Conservation (phyloP, 1,284 basidiomycete genomes). For the Moesziomyces globuligerus region DNA sequence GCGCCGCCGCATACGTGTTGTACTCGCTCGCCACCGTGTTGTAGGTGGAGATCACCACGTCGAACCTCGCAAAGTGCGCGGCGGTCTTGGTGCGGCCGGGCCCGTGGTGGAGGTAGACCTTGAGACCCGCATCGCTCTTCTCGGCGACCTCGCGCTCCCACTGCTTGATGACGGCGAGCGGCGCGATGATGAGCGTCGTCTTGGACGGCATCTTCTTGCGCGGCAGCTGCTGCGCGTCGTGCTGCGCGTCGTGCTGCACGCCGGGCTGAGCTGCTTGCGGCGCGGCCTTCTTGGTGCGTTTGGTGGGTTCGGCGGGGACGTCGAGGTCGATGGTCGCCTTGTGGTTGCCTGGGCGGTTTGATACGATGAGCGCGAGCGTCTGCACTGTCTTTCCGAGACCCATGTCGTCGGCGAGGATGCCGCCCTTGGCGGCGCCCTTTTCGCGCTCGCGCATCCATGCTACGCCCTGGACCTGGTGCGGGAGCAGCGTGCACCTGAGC, state of each 20-base stretch:
- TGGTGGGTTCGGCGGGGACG: conserved; percentile 5
- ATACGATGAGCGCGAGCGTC: conserved; percentile 89
- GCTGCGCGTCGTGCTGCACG: conserved; percentile 5
- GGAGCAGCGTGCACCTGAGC: conserved; percentile 76
- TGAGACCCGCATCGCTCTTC: conserved; percentile 72
- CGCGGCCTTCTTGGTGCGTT: conserved; percentile 17
- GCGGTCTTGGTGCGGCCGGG: conserved; percentile 47
- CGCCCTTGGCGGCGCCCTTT: conserved; percentile 77
- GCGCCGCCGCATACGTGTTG: conserved; percentile 25
- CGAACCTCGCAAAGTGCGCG: conserved; percentile 43
- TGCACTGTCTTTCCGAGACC: conserved; percentile 89
- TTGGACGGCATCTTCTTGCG: conserved; percentile 36
- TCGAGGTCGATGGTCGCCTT: conserved; percentile 83
- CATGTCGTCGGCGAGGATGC: conserved; percentile 92
- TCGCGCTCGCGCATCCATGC: conserved; percentile 89
- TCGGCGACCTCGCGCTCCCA: conserved; percentile 88
- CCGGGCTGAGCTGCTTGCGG: neutral
- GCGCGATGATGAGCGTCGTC: conserved; percentile 65
- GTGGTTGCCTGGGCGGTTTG: conserved; percentile 78
- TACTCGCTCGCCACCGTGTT: conserved; percentile 58
- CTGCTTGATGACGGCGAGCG: conserved; percentile 81
- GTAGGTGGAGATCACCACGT: conserved; percentile 65
- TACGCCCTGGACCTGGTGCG: conserved; percentile 86
- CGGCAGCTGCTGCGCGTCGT: conserved; percentile 13
- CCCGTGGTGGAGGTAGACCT: conserved; percentile 64